Evolutionary conservation across 345 rosid species (phyloP), one percentile per base, ranked within the genome.

Genomic region (Eucalyptus leucophloia): DNA sequence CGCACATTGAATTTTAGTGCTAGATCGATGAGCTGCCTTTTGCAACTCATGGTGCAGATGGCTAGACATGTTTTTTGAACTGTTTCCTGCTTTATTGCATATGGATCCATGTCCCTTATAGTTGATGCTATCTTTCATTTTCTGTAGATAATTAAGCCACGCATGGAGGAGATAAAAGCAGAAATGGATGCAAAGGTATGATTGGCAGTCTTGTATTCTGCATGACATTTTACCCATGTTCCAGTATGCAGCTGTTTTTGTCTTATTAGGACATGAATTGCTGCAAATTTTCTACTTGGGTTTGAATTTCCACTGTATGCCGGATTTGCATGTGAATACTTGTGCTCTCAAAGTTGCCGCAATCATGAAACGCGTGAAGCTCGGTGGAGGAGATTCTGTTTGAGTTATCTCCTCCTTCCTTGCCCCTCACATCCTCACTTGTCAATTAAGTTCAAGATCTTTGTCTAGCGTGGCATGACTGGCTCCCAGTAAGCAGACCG

Each of bases 111-210:
- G 16, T 40, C 17, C 85, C 40, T 40, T 77, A 12, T 77, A 10
- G 49, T 40, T 69, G 42, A 67, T 60, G 51, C 50, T 49, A 44
- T 67, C 86, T 47, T 88, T 83, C 91, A 67, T 92, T 87, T 89
- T 90, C 86, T 95, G 95, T 95, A 97, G 98, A 90, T 94, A 65
- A 85, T 97, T 92, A 94, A 89, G 89, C 99, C 99, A 87, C 94
- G 86, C 37, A 89, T 97, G 92, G 96, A 95, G 90, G 92, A 95
- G 88, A 91, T 97, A 90, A 93, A 93, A 88, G 93, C 92, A 89
- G 92, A 92, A 86, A 92, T 97, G 93, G 90, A 92, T 90, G 92
- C 90, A 80, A 92, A 93, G 96, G 97, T 97, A 91, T 51, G 47
- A 40, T 44, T 77, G 85, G 85, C 15, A 4, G 15, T 77, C 85